Percentiles rank a stretch among this genome's conserved stretches.
Conservation (phyloP, 1,284 basidiomycete species). For the Microbotryum silenes-acaulis region DNA sequence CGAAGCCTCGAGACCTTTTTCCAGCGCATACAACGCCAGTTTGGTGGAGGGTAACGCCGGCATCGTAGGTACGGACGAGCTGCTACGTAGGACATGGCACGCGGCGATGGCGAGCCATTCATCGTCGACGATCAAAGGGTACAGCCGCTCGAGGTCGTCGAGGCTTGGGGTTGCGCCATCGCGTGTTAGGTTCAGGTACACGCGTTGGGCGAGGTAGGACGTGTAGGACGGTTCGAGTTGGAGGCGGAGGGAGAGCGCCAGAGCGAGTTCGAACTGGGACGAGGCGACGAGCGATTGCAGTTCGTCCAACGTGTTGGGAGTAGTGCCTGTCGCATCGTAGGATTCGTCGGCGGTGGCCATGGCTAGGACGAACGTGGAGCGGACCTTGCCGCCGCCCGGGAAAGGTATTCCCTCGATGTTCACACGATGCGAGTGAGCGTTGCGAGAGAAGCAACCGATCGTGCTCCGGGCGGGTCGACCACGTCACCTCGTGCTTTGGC, state of each 20-base stretch:
- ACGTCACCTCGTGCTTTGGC: too few species aligned
- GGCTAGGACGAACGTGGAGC: too few species aligned
- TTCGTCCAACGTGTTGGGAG: constrained; percentile 5
- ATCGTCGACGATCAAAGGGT: background rate
- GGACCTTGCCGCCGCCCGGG: too few species aligned
- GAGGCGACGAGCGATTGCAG: constrained; percentile 3
- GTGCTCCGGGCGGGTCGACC: too few species aligned
- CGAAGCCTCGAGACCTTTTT: constrained; percentile 6
- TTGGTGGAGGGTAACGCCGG: background rate
- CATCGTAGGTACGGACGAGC: constrained; percentile 1
- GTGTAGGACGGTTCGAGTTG: constrained; percentile 1
- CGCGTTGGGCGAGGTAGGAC: constrained; percentile 17
- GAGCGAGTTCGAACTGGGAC: constrained; percentile 11
- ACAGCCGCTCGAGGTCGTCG: constrained; percentile 1
- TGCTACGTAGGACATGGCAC: background rate
- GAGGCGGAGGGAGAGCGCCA: constrained; percentile 1
- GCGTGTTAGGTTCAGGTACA: constrained; percentile 5
- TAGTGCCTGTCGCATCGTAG: too few species aligned
- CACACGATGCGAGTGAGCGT: too few species aligned
- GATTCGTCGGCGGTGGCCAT: too few species aligned
- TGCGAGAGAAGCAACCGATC: too few species aligned
- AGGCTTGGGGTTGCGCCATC: constrained; percentile 4
- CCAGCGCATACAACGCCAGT: constrained; percentile 5
- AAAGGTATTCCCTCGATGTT: background rate
- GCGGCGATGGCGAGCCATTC: constrained; percentile 15